Conservation (phyloP, 495 filamentous ascomycete genomes). For the Annulohypoxylon stygium region DNA sequence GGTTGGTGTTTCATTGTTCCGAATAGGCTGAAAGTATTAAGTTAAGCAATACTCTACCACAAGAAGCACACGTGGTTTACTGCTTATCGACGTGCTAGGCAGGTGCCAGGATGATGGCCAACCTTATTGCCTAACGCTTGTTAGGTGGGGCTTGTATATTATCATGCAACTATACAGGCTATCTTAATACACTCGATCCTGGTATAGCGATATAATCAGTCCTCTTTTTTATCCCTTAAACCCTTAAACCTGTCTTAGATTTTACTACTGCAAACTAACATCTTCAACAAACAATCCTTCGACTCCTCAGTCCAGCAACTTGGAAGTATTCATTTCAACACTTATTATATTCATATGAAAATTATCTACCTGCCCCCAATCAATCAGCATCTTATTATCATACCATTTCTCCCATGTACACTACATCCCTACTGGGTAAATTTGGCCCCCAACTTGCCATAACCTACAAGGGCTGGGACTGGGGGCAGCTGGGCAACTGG, state of each 20-base stretch:
- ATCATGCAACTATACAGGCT: not conserved
- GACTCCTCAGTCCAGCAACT: not conserved
- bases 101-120: not conserved
- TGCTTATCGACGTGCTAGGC: not conserved
- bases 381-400: not conserved
- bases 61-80: not conserved
- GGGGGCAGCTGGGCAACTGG: not conserved
- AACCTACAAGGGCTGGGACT: not conserved
- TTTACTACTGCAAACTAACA: not conserved
- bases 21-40: conserved; percentile 24
- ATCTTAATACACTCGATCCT: not conserved
- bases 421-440: not conserved
- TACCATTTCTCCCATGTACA: not conserved
- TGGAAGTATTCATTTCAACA: not conserved
- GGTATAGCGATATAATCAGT: not conserved
- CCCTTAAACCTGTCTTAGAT: not conserved
- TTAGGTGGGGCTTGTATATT: not conserved
- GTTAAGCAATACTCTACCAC: not conserved
- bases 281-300: not conserved
- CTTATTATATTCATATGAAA: too few species aligned
- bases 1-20: conserved; percentile 7
- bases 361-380: not conserved
- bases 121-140: not conserved
- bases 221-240: not conserved
- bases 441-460: not conserved